Evolutionary conservation across 805 yeast species (phyloP), one percentile per base, ranked within the genome.

Genomic region (Zygosaccharomyces bailii): DNA sequence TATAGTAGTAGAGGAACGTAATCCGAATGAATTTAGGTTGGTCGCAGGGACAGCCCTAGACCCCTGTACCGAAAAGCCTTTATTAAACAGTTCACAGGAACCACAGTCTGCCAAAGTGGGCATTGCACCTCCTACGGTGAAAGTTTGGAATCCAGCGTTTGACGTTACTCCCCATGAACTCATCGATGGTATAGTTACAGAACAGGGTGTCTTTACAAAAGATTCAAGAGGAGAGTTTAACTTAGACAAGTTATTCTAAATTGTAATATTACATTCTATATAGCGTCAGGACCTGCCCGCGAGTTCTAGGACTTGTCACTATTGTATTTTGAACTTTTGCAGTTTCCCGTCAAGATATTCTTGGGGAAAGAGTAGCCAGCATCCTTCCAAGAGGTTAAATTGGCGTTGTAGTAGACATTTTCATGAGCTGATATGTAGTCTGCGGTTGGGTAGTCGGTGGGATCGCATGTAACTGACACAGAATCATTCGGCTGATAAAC

Each of bases 141-240:
- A 74, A 4, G 96, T 89, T 1, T 91, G 97, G 97, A 93, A 93
- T 58, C 99, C 99, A 0, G 84, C 97, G 0, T 91, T 91, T 58
- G 99, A 91, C 60, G 88, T 93, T 11, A 88, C 98, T 2, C 96
- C 96, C 0, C 81, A 82, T 56, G 75, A 74, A 35, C 68, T 84
- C 30, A 89, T 91, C 43, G 96, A 89, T 60, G 86, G 88, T 47
- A 88, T 93, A 48, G 87, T 91, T 27, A 91, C 97, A 0, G 98
- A 91, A 66, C 77, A 79, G 43, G 76, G 78, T 2, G 80, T 73
- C 2, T 72, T 76, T 16, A 66, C 67, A 25, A 85, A 85, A 57
- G 67, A 71, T 42, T 33, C 37, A 0, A 36, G 66, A 10, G 89
- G 88, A 2, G 55, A 68, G 7, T 84, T 82, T 55, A 61, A 74